phyloP scores from a whole-genome alignment of 257 asterid genomes.

The Schizonepeta tenuifolia region DNA sequence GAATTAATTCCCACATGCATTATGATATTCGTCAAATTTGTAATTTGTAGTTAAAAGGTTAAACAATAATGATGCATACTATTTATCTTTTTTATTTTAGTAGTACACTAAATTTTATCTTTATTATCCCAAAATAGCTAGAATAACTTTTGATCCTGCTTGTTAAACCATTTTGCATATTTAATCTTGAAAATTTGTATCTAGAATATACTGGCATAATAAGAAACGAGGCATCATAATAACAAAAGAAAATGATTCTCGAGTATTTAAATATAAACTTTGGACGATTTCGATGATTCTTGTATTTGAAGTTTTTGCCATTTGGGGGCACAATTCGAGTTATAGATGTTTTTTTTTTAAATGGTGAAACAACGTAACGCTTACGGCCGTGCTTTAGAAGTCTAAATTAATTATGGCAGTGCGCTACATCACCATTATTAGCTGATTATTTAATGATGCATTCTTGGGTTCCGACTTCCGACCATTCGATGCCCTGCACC shows the following conservation, averaged over 20 bases:
- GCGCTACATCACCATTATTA: background rate
- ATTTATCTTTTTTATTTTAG: too few relatives aligned
- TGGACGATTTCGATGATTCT: background rate
- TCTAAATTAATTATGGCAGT: background rate
- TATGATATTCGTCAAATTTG: too few relatives aligned
- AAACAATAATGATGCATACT: too few relatives aligned
- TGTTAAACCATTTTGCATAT: too few relatives aligned
- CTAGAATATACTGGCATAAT: background rate
- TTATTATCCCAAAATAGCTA: too few relatives aligned
- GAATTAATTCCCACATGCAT: too few relatives aligned
- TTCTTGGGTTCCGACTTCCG: too few relatives aligned
- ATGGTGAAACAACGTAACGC: background rate
- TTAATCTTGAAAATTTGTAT: background rate
- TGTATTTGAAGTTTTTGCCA: background rate
- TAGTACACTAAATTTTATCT: too few relatives aligned
- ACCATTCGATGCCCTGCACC: too few relatives aligned
- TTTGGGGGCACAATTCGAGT: background rate
- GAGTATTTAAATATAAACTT: background rate
- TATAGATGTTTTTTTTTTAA: background rate
- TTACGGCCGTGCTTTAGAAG: background rate
- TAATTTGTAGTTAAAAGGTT: too few relatives aligned
- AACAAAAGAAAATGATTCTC: background rate
- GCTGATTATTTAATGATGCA: too few relatives aligned
- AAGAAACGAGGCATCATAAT: background rate
- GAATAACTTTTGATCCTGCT: too few relatives aligned